These are phyloP conservation scores for Medicago lupulina DNA, from an alignment of 306 rosid genomes.

Conservation along the genomic window DNA sequence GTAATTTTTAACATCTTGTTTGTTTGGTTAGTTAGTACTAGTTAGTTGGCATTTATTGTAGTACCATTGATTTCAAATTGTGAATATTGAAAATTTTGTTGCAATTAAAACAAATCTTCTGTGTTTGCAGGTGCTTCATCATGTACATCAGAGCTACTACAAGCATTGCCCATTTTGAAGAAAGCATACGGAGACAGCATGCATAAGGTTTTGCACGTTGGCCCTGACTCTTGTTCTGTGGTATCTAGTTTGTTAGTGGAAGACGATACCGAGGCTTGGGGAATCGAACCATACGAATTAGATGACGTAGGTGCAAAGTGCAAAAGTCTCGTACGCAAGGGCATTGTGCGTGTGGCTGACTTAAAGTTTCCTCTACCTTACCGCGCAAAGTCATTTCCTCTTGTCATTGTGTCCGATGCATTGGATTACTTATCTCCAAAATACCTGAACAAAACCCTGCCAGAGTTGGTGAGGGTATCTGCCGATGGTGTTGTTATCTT, in stretches of 20 bases:
- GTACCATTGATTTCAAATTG: constrained; percentile 17
- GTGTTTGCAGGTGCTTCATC: constrained; percentile 67
- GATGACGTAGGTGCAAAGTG: constrained; percentile 75
- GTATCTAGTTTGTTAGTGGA: constrained; percentile 75
- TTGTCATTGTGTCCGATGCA: constrained; percentile 87
- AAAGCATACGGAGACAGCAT: constrained; percentile 85
- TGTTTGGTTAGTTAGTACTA: neutral
- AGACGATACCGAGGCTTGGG: constrained; percentile 93
- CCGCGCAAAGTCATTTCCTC: constrained; percentile 81
- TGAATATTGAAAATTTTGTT: constrained; percentile 32
- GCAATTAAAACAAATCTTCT: constrained; percentile 39
- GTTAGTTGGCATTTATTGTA: constrained; percentile 10
- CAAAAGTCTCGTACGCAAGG: constrained; percentile 79
- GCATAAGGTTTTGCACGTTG: constrained; percentile 83
- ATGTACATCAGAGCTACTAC: constrained; percentile 74
- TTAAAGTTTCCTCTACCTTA: constrained; percentile 83
- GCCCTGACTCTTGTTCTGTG: constrained; percentile 86
- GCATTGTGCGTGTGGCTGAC: constrained; percentile 86
- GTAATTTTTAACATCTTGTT: constrained; percentile 3
- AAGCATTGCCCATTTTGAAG: constrained; percentile 76
- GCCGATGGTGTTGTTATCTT: constrained; percentile 74
- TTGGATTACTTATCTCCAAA: constrained; percentile 91
- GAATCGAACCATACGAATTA: constrained; percentile 91
- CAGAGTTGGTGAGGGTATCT: constrained; percentile 89
- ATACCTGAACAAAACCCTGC: constrained; percentile 87